A percentile compares a stretch with the other conserved stretches of the same genome.
Conservation (phyloP, 352 stramenopile genomes). For the Nothophytophthora sp. region DNA sequence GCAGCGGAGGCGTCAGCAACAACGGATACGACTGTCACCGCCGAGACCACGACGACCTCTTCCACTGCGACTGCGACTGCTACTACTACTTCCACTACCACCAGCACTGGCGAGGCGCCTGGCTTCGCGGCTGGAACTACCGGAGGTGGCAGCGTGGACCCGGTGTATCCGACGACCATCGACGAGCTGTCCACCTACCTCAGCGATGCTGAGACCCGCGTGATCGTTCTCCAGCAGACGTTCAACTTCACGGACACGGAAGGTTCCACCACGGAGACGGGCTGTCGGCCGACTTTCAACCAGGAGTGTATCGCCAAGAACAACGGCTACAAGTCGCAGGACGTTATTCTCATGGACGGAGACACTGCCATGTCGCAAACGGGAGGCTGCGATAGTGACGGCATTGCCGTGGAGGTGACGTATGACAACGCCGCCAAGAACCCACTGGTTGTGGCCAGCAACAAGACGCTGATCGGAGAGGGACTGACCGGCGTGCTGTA, state of each 20-base stretch:
- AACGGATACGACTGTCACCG: no score
- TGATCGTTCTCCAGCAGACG: slow-evolving; percentile 27
- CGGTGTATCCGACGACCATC: slow-evolving; percentile 20
- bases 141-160: slow-evolving; percentile 15
- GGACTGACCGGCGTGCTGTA: slow-evolving; percentile 28
- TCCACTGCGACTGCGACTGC: no score
- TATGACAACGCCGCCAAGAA: slow-evolving; percentile 32
- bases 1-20: no score
- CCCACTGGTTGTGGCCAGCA: slow-evolving; percentile 13
- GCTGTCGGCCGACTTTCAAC: slow-evolving; percentile 18
- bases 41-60: no score
- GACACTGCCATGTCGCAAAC: slow-evolving; percentile 25
- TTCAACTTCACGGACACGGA: slow-evolving; percentile 30
- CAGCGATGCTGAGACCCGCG: slow-evolving; percentile 8
- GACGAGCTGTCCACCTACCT: slow-evolving; percentile 21
- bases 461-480: slow-evolving; percentile 38
- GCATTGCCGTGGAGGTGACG: slow-evolving; percentile 12
- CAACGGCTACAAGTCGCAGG: slow-evolving; percentile 27
- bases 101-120: slow-evolving; percentile 1
- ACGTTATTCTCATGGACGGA: slow-evolving; percentile 27
- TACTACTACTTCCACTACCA: no score
- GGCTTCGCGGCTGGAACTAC: slow-evolving; percentile 20
- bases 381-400: slow-evolving; percentile 26
- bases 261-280: slow-evolving; percentile 26
- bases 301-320: no score